Evolutionary conservation across 2,329 filamentous ascomycete species (phyloP).

Genomic region (Talaromyces marneffei): DNA sequence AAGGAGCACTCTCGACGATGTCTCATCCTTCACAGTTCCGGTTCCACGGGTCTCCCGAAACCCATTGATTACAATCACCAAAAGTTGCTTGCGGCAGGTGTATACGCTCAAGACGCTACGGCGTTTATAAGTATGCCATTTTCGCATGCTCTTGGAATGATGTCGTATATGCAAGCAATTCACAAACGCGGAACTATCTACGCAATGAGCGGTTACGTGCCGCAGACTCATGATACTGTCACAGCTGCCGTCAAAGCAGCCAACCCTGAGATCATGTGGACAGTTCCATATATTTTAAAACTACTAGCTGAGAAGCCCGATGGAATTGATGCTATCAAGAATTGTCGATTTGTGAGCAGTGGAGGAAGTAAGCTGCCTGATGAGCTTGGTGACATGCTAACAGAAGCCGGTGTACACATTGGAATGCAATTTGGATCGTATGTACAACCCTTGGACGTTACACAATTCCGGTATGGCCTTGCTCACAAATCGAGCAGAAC

Average conservation of each 20-base stretch:
- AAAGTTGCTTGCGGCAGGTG: background rate
- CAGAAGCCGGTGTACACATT: constrained; percentile 43
- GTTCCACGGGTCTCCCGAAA: constrained; percentile 7
- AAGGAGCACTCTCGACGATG: constrained; percentile 2
- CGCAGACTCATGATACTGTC: constrained; percentile 1
- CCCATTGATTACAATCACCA: constrained; percentile 7
- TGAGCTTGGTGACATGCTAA: constrained; percentile 51
- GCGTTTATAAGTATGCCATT: constrained; percentile 1
- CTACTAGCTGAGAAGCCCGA: constrained; percentile 53
- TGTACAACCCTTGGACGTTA: background rate
- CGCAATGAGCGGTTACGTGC: background rate
- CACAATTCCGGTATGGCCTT: background rate
- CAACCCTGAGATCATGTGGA: constrained; percentile 3
- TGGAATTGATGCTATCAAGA: constrained; percentile 46
- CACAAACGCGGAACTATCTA: constrained; percentile 3
- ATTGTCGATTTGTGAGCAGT: constrained; percentile 49
- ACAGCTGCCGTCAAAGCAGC: constrained; percentile 2
- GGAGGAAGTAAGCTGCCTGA: constrained; percentile 56
- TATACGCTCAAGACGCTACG: background rate
- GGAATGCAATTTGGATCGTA: constrained; percentile 4
- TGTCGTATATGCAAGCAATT: constrained; percentile 2
- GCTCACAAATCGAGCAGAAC: constrained; percentile 1
- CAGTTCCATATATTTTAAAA: constrained; percentile 60
- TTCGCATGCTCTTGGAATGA: background rate
- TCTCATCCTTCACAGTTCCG: constrained; percentile 2